phyloP scores from a whole-genome alignment of 176 grass and related monocot genomes.

The Oryza punctata region DNA sequence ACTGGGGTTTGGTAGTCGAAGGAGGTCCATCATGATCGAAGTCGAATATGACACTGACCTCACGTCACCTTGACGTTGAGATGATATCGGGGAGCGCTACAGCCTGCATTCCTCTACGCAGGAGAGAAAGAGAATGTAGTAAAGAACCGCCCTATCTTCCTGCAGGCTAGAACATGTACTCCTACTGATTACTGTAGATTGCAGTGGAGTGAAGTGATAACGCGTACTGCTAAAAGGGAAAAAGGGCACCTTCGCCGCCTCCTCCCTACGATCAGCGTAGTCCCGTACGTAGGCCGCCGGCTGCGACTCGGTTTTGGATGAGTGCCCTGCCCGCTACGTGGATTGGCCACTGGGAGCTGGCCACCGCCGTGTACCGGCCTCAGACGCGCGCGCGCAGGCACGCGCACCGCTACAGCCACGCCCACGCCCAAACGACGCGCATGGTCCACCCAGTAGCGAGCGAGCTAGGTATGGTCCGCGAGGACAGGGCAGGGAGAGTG shows the following conservation, averaged over 20 bases:
- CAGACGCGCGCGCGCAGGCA: not conserved
- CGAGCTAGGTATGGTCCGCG: not conserved
- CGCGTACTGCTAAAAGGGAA: not conserved
- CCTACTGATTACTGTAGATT: not conserved
- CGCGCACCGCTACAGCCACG: not conserved
- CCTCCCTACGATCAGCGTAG: not conserved
- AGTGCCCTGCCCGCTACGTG: not conserved
- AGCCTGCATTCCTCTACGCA: not conserved
- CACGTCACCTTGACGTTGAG: slow-evolving; percentile 22
- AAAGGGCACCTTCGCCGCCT: not conserved
- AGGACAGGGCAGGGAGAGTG: not conserved
- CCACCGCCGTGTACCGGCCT: not conserved
- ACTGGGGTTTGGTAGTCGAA: not conserved
- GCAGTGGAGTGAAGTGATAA: not conserved
- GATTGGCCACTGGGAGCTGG: not conserved
- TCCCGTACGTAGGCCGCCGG: not conserved
- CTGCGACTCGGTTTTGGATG: not conserved
- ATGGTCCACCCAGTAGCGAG: not conserved
- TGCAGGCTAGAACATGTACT: not conserved
- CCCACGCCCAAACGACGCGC: no score
- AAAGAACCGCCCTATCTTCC: no score
- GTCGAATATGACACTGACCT: not conserved
- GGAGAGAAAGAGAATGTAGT: no score
- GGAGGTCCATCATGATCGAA: not conserved
- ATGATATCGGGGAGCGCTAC: not conserved